Evolutionary conservation across 2,329 filamentous ascomycete species (phyloP).

Genomic region (Arthrobotrys musiformis): DNA sequence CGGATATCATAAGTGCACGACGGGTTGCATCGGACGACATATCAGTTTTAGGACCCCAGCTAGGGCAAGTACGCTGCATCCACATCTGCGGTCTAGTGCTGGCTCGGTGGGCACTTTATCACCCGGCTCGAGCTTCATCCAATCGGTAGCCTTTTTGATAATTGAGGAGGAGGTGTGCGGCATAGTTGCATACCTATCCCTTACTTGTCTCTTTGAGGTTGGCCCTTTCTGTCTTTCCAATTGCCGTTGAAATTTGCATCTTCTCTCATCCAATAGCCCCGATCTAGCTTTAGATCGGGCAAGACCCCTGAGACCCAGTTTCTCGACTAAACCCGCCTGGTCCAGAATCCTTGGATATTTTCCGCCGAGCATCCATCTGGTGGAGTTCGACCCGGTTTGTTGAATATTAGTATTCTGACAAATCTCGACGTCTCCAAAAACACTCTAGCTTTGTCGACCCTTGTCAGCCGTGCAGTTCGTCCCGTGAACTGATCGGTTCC

Average conservation of each 20-base stretch:
- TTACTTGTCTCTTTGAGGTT: neutral
- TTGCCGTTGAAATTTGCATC: neutral
- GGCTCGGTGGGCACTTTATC: neutral
- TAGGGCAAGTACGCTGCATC: neutral
- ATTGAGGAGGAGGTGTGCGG: neutral
- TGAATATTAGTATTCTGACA: neutral
- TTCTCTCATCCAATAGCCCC: neutral
- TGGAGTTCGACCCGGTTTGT: neutral
- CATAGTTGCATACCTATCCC: constrained; percentile 2
- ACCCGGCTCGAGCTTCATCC: neutral
- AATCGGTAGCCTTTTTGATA: neutral
- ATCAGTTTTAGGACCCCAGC: neutral
- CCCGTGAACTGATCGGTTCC: constrained; percentile 21
- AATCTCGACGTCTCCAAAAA: neutral
- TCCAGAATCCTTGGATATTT: neutral
- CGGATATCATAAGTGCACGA: neutral
- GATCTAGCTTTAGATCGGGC: neutral
- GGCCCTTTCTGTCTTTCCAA: neutral
- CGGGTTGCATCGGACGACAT: neutral
- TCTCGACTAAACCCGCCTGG: constrained; percentile 1
- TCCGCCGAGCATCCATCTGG: neutral
- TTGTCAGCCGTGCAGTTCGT: constrained; percentile 32
- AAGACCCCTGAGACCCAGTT: neutral
- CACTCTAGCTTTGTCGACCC: neutral
- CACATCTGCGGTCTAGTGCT: neutral